Conservation (phyloP, 805 yeast species). For the Hyphopichia homilentoma region DNA sequence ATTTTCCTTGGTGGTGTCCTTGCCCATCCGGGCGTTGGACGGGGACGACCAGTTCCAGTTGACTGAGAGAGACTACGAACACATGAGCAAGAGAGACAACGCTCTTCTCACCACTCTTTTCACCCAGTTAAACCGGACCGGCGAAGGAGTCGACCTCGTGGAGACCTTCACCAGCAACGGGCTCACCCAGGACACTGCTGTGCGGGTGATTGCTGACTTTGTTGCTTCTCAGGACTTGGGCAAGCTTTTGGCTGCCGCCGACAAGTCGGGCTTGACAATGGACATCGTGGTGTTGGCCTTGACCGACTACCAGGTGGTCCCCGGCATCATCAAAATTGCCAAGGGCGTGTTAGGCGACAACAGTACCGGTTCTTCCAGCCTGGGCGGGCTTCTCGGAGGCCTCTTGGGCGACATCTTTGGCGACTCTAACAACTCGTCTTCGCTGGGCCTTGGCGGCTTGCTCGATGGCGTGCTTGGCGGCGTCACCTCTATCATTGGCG, state of each 20-base stretch:
- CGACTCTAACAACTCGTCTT: background rate
- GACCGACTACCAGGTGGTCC: slow-evolving; percentile 1
- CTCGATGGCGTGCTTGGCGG: background rate
- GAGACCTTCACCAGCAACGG: slow-evolving; percentile 17
- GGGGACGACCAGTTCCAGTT: too few relatives aligned
- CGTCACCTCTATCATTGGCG: background rate
- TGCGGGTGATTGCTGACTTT: slow-evolving; percentile 19
- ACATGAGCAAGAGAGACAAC: slow-evolving; percentile 11
- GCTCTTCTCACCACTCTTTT: slow-evolving; percentile 20
- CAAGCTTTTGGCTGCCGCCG: slow-evolving; percentile 18
- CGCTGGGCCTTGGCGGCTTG: background rate
- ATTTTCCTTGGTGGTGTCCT: too few relatives aligned
- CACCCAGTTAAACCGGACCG: slow-evolving; percentile 10
- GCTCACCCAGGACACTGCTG: slow-evolving; percentile 22
- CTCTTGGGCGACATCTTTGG: background rate
- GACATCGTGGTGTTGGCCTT: slow-evolving; percentile 18
- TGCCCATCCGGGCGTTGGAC: too few relatives aligned
- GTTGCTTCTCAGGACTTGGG: slow-evolving; percentile 17
- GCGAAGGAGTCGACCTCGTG: slow-evolving; percentile 16
- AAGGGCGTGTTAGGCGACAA: background rate
- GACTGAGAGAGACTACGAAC: too few relatives aligned
- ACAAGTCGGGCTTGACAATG: slow-evolving; percentile 21
- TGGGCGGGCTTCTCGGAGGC: background rate
- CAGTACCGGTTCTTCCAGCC: background rate
- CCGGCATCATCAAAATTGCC: slow-evolving; percentile 2